A percentile compares a stretch with the other conserved stretches of the same genome.
These are phyloP conservation scores for Phytophthora brassicae DNA, from an alignment of 352 stramenopile species.

Conservation along the genomic window DNA sequence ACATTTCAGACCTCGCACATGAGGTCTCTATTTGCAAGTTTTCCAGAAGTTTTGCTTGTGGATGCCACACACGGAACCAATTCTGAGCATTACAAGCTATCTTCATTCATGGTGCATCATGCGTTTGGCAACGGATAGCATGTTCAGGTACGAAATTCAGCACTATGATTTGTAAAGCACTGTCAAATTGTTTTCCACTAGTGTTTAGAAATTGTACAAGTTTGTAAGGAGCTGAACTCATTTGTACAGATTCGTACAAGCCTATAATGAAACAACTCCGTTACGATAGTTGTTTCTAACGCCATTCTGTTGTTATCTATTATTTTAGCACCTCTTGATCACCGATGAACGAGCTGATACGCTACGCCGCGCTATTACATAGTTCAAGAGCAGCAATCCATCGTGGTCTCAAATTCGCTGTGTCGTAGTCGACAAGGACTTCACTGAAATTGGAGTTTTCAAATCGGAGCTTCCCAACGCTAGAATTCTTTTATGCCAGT, in stretches of 20 bases:
- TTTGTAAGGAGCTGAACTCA: background rate
- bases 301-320: too few species aligned
- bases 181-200: background rate
- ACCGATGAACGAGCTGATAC: background rate
- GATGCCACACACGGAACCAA: background rate
- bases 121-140: background rate
- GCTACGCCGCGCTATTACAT: background rate
- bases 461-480: background rate
- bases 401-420: too few species aligned
- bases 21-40: too few species aligned
- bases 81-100: background rate
- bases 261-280: too few species aligned
- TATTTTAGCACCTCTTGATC: background rate
- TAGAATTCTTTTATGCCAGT: constrained; percentile 24
- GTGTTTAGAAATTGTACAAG: background rate
- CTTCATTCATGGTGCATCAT: background rate
- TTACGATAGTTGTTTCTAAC: too few species aligned
- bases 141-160: background rate
- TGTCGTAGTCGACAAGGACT: constrained; percentile 23
- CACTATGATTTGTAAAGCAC: too few species aligned
- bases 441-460: constrained; percentile 20
- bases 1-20: too few species aligned
- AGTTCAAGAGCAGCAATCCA: too few species aligned
- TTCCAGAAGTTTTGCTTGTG: too few species aligned
- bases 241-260: too few species aligned